These are phyloP conservation scores for Pestalotiopsis fici DNA, from an alignment of 2,329 filamentous ascomycete genomes.

Conservation along the genomic window DNA sequence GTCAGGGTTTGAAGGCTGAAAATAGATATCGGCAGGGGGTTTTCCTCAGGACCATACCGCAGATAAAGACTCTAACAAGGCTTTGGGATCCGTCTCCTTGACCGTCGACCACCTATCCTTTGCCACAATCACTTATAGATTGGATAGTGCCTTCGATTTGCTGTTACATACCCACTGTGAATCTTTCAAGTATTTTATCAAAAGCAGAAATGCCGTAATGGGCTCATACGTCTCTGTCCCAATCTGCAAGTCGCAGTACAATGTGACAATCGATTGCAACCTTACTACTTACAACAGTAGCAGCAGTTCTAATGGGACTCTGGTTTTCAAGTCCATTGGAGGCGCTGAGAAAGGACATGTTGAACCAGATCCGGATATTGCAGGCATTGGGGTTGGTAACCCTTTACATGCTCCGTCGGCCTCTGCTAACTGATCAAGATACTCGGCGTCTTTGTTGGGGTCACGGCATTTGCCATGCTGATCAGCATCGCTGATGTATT, in stretches of 20 bases:
- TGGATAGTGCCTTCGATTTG: background rate
- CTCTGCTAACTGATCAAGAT: conserved; percentile 16
- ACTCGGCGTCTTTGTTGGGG: conserved; percentile 22
- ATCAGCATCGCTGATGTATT: conserved; percentile 14
- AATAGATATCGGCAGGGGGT: background rate
- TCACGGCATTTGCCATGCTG: conserved; percentile 21
- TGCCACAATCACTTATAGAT: background rate
- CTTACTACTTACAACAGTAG: too few relatives aligned
- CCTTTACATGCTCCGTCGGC: background rate
- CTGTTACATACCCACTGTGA: background rate
- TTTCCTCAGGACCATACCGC: background rate
- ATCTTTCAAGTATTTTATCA: background rate
- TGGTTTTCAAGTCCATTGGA: background rate
- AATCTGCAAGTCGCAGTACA: background rate
- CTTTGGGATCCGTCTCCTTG: background rate
- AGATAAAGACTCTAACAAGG: background rate
- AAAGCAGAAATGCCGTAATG: background rate
- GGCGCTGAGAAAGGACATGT: conserved; percentile 8
- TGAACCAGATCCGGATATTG: conserved; percentile 22
- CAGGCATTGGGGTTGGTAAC: conserved; percentile 22
- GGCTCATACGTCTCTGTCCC: background rate
- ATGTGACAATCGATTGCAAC: background rate
- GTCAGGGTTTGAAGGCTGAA: background rate
- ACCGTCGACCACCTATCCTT: background rate
- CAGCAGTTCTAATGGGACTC: background rate